Conservation (phyloP, 257 asterid species). For the Eustoma russellianum region DNA sequence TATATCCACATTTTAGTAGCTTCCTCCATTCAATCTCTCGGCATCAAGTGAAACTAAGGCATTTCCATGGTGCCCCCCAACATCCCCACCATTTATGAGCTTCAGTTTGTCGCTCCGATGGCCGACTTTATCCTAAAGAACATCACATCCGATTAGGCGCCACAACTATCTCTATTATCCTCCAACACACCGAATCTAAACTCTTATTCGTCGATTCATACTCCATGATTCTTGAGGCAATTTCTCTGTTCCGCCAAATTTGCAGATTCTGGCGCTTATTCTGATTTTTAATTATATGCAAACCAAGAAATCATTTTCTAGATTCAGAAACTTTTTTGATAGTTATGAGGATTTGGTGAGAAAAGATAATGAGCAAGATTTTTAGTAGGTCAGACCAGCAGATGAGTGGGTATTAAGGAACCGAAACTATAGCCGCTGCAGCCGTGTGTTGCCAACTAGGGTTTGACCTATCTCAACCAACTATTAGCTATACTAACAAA, state of each 20-base stretch:
- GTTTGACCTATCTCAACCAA: too few relatives aligned
- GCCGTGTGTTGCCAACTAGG: too few relatives aligned
- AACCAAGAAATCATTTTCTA: background rate
- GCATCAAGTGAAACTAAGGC: conserved; percentile 29
- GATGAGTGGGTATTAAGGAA: too few relatives aligned
- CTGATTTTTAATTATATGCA: conserved; percentile 25
- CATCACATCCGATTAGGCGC: conserved; percentile 44
- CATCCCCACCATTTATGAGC: too few relatives aligned
- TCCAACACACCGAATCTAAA: conserved; percentile 50
- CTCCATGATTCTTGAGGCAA: conserved; percentile 31
- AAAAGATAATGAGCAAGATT: too few relatives aligned
- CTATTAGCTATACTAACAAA: too few relatives aligned
- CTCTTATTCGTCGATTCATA: conserved; percentile 47
- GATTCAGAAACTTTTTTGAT: conserved; percentile 1
- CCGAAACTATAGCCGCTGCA: too few relatives aligned
- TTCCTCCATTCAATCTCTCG: conserved; percentile 40
- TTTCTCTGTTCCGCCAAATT: conserved; percentile 31
- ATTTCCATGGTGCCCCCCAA: conserved; percentile 50
- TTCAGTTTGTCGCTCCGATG: too few relatives aligned
- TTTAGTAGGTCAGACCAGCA: too few relatives aligned
- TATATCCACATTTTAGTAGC: too few relatives aligned
- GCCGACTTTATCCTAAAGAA: too few relatives aligned
- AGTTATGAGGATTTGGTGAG: conserved; percentile 57
- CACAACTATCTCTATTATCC: conserved; percentile 35
- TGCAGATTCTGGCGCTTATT: conserved; percentile 26